Base-by-base conservation (phyloP, 1,284 basidiomycete species). In the Porodaedalea pini region DNA sequence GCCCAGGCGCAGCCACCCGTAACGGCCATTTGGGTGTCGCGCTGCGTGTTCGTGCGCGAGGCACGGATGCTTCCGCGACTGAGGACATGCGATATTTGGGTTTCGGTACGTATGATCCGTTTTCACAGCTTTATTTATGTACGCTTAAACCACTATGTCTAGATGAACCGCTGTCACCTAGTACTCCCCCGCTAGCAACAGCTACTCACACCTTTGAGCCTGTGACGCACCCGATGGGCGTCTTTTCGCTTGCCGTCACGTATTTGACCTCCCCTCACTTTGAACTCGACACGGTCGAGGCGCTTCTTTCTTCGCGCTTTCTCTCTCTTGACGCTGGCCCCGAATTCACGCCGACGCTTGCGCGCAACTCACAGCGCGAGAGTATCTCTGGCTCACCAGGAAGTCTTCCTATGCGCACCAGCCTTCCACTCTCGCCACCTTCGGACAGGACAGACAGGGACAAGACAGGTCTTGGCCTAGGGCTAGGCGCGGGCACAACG, bases 241-340 rank as follows among this genome's bases (percentile, higher is more conserved):
- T 78, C 0, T 77, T 91, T 54, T 71, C 76, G 0, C 74, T 91
- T 48, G 75, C 81, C 7, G 71, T 78, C 29, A 82, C 78, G 19
- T 90, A 88, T 69, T 78, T 91, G 45, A 74, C 79, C 10, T 71
- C 77, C 0, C 85, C 88, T 3, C 75, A 79, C 65, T 91, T 90
- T 72, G 77, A 82, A 61, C 71, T 90, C 29, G 88, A 90, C 67
- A 84, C 86, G 58, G 76, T 85, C 34, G 89, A 91, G 69, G 84
- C 82, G 1, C 70, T 90, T 2, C 74, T 90, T 10, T 86, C 85
- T 1, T 86, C 83, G 2, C 75, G 82, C n/a, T 87, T 90, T 66
- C 74, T 87, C 27, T 83, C 81, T 2, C 75, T 82, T 76, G 73
- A 80, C 52, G 78, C 75, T 63, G 76, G 84, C 31, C 78, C 71